Base-by-base conservation (phyloP, 1,284 basidiomycete genomes). In the Moesziomyces antarcticus region DNA sequence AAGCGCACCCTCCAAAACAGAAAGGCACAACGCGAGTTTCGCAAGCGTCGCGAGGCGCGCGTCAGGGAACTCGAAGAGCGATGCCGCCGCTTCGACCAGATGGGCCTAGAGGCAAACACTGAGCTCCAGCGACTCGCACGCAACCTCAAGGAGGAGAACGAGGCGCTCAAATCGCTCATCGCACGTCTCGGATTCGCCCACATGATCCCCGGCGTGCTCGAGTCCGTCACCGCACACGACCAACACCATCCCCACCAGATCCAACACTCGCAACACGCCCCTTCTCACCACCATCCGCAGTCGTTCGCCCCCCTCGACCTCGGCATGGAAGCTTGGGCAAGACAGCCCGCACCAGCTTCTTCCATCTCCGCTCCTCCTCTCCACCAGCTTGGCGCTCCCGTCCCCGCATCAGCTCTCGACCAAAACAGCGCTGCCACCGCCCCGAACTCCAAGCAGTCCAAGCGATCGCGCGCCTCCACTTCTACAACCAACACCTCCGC, bases 1-100 rank as follows among this genome's bases (percentile, higher is more conserved):
- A 81, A 81, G 63, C 60, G 79, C 22, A 81, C 79, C 5, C 63
- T 81, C 1, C 79, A 81, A 55, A 81, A 81, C 50, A 66, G 78
- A 37, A 79, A 77, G 61, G 79, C 79, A 3, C 79, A 81, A 60
- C 62, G 79, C 41, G 79, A 81, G 59, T 81, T 81, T 44, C 69
- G 78, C 53, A 81, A 81, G 73, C 63, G 79, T 45, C 61, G 79
- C 24, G 79, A 81, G 62, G 78, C 79, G 22, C 68, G 79, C 22
- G 78, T 80, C 1, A 64, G 68, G 43, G 79, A 81, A 43, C 69
- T 81, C 48, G 79, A 81, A 51, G 79, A 79, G 54, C 62, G 77
- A 62, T 78, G 75, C 56, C 63, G 79, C 30, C 70, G 79, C 20
- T 81, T 77, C 56, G 78, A 81, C 41, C 73, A 81, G 65, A 78